Evolutionary conservation across 441 rosid species (phyloP).

Genomic region (Pelargonium exstipulatum): DNA sequence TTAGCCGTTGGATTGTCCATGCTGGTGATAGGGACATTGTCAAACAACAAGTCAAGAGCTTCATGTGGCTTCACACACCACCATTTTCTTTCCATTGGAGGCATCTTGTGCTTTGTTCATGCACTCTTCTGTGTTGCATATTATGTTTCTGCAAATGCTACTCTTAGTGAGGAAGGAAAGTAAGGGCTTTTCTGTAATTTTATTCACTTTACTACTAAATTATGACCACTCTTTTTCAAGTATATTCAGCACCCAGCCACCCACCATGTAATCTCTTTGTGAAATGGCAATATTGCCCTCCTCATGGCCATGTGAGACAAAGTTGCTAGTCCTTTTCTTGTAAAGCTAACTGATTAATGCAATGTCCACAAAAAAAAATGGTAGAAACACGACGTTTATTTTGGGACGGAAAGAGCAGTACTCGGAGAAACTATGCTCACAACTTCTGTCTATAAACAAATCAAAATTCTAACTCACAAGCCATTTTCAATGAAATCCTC

Average conservation of each 20-base stretch:
- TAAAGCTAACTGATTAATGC: too few relatives aligned
- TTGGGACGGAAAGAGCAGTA: too few relatives aligned
- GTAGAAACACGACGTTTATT: too few relatives aligned
- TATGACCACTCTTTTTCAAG: neutral
- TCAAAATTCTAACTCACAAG: too few relatives aligned
- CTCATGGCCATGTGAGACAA: neutral
- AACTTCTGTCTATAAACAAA: too few relatives aligned
- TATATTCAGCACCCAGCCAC: neutral
- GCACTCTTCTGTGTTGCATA: slow-evolving; percentile 68
- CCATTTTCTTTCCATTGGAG: slow-evolving; percentile 78
- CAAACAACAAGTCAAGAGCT: slow-evolving; percentile 62
- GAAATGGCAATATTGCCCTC: slow-evolving; percentile 3
- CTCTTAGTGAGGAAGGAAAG: slow-evolving; percentile 36
- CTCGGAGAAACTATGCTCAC: too few relatives aligned
- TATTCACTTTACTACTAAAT: neutral
- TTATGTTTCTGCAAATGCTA: slow-evolving; percentile 74
- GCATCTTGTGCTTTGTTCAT: slow-evolving; percentile 75
- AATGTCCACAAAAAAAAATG: too few relatives aligned
- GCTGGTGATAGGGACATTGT: slow-evolving; percentile 68
- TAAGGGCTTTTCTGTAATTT: slow-evolving; percentile 3
- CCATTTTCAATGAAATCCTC: too few relatives aligned
- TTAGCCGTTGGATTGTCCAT: slow-evolving; percentile 59
- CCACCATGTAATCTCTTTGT: neutral
- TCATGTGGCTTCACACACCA: slow-evolving; percentile 87
- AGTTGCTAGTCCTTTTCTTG: neutral